A percentile compares a stretch with the other conserved stretches of the same genome.
Evolutionary conservation across 441 rosid genomes (phyloP).

Genomic region (Biscutella laevigata): DNA sequence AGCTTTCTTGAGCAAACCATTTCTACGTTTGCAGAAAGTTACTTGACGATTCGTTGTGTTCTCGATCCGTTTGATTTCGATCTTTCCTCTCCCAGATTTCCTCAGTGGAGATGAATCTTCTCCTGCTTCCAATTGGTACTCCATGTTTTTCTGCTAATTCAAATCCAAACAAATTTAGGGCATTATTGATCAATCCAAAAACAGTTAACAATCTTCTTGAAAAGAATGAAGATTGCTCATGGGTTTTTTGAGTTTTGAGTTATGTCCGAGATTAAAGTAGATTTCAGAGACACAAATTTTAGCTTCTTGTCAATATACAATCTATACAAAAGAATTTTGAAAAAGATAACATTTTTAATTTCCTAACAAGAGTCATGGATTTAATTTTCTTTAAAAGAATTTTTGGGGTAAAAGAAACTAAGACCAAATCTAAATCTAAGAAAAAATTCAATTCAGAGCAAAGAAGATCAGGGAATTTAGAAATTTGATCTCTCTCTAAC

Average conservation of each 20-base stretch:
- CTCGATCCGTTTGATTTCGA: slow-evolving; percentile 99
- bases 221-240: background rate
- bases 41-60: slow-evolving; percentile 97
- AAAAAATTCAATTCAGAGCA: slow-evolving; percentile 6
- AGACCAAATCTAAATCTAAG: background rate
- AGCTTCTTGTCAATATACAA: slow-evolving; percentile 2
- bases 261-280: slow-evolving; percentile 5
- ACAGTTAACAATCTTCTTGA: no score
- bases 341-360: background rate
- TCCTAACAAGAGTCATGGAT: slow-evolving; percentile 1
- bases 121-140: slow-evolving; percentile 39
- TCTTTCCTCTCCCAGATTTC: slow-evolving; percentile 88
- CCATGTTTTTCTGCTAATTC: slow-evolving; percentile 42
- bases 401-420: background rate
- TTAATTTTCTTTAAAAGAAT: no score
- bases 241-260: background rate
- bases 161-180: slow-evolving; percentile 5
- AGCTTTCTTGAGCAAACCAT: slow-evolving; percentile 91
- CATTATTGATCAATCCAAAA: background rate
- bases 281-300: background rate
- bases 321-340: no score
- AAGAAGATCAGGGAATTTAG: slow-evolving; percentile 12
- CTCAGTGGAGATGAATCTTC: slow-evolving; percentile 50
- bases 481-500: slow-evolving; percentile 13
- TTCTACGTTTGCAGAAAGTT: slow-evolving; percentile 89